phyloP scores from a whole-genome alignment of 805 yeast genomes.

The Candida khao-thaluensis region DNA sequence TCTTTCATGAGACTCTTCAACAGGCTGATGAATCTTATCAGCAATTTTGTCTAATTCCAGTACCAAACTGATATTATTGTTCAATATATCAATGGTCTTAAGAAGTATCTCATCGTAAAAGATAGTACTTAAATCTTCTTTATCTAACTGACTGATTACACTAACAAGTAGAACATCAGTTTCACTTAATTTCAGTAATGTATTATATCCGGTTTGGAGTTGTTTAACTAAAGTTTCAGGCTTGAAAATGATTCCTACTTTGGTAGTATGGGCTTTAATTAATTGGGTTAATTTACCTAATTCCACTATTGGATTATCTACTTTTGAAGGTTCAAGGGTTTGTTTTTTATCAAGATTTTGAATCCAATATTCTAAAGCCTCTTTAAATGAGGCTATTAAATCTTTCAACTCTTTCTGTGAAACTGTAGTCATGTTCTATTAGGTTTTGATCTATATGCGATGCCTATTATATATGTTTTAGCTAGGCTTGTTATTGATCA shows the following conservation, averaged over 20 bases:
- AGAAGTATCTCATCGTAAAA: constrained; percentile 33
- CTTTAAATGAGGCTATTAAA: constrained; percentile 28
- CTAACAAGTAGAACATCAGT: constrained; percentile 46
- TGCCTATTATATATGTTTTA: too few species aligned
- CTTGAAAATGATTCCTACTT: constrained; percentile 68
- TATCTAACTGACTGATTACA: constrained; percentile 34
- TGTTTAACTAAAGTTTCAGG: constrained; percentile 47
- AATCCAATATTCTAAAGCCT: constrained; percentile 32
- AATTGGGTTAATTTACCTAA: constrained; percentile 56
- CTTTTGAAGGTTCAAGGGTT: constrained; percentile 21
- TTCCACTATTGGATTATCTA: constrained; percentile 53
- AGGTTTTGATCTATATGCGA: too few species aligned
- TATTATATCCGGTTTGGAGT: constrained; percentile 50
- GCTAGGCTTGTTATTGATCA: too few species aligned
- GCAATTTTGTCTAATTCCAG: constrained; percentile 21
- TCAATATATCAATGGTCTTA: constrained; percentile 20
- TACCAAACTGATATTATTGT: constrained; percentile 20
- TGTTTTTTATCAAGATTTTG: constrained; percentile 8
- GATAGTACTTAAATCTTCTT: constrained; percentile 34
- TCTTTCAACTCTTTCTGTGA: constrained; percentile 21
- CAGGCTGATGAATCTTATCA: neutral
- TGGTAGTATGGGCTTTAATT: constrained; percentile 74
- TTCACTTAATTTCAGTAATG: constrained; percentile 47
- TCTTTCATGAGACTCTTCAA: constrained; percentile 16
- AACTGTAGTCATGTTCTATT: constrained; percentile 16